phyloP scores from a whole-genome alignment of 2,329 filamentous ascomycete species.

The Verticillium klebahnii region DNA sequence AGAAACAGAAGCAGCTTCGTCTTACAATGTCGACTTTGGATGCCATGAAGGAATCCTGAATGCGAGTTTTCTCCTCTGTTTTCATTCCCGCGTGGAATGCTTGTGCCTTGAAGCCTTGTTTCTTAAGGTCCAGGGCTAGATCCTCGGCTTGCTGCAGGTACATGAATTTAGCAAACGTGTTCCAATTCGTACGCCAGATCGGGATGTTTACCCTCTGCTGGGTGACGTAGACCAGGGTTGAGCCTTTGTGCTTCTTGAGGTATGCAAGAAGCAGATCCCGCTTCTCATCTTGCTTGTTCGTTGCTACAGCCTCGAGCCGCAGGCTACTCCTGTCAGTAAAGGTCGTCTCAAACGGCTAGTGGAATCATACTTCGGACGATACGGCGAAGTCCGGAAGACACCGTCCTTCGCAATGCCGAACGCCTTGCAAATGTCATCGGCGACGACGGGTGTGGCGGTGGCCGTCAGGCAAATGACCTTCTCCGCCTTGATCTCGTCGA shows the following conservation, averaged over 20 bases:
- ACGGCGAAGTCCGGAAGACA: slow-evolving; percentile 55
- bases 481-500: slow-evolving; percentile 50
- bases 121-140: slow-evolving; percentile 31
- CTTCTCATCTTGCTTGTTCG: slow-evolving; percentile 36
- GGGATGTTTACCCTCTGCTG: slow-evolving; percentile 35
- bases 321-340: slow-evolving; percentile 27
- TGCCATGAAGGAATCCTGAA: slow-evolving; percentile 50
- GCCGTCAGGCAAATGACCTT: slow-evolving; percentile 56
- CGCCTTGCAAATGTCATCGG: slow-evolving; percentile 46
- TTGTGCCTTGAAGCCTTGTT: slow-evolving; percentile 33
- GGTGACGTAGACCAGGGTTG: slow-evolving; percentile 59
- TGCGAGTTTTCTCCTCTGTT: slow-evolving; percentile 33
- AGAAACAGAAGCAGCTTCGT: not conserved
- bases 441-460: slow-evolving; percentile 53
- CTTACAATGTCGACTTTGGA: slow-evolving; percentile 30
- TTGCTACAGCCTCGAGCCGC: slow-evolving; percentile 44
- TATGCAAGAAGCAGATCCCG: slow-evolving; percentile 41
- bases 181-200: not conserved
- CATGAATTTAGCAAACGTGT: slow-evolving; percentile 4
- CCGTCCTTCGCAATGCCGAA: slow-evolving; percentile 45
- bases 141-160: slow-evolving; percentile 35
- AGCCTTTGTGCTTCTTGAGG: slow-evolving; percentile 43
- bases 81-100: slow-evolving; percentile 49
- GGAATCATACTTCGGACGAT: slow-evolving; percentile 43
- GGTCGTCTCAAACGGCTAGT: not conserved